Conservation (phyloP, 495 filamentous ascomycete species). For the Astrocystis sublimbata region DNA sequence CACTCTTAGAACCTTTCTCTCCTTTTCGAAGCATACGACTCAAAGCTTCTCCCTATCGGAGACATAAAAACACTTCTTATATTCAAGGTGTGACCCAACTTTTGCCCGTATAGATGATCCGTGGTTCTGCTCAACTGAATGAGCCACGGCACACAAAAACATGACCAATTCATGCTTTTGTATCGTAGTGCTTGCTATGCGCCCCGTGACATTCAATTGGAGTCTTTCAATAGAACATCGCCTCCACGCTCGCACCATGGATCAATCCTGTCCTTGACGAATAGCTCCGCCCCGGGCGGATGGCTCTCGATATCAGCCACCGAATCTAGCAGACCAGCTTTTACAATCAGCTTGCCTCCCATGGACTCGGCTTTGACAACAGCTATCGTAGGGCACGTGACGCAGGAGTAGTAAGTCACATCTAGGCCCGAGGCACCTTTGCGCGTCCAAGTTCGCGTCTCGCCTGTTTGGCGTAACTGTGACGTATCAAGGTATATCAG, state of each 20-base stretch:
- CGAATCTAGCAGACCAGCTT: slow-evolving; percentile 6
- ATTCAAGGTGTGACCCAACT: too few relatives aligned
- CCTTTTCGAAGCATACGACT: too few relatives aligned
- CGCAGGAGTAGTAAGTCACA: slow-evolving; percentile 8
- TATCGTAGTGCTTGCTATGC: background rate
- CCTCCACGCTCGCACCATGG: slow-evolving; percentile 8
- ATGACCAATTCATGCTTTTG: background rate
- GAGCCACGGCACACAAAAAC: background rate
- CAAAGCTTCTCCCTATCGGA: too few relatives aligned
- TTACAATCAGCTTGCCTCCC: background rate
- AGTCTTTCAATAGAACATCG: slow-evolving; percentile 4
- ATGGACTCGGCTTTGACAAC: background rate
- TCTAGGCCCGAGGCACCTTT: slow-evolving; percentile 7
- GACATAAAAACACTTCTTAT: too few relatives aligned
- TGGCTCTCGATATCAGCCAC: slow-evolving; percentile 1
- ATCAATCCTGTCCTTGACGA: slow-evolving; percentile 12
- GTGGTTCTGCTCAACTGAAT: background rate
- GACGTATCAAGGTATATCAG: background rate
- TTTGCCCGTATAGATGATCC: too few relatives aligned
- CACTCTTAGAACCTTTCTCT: too few relatives aligned
- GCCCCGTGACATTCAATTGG: background rate
- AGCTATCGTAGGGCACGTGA: slow-evolving; percentile 9
- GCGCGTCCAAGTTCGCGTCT: slow-evolving; percentile 4
- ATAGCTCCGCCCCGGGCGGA: background rate
- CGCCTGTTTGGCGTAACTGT: slow-evolving; percentile 9